Evolutionary conservation across 192 early-diverging fungal genomes (phyloP), one percentile per base, ranked within the genome.

Genomic region (Coemansia sp.): DNA sequence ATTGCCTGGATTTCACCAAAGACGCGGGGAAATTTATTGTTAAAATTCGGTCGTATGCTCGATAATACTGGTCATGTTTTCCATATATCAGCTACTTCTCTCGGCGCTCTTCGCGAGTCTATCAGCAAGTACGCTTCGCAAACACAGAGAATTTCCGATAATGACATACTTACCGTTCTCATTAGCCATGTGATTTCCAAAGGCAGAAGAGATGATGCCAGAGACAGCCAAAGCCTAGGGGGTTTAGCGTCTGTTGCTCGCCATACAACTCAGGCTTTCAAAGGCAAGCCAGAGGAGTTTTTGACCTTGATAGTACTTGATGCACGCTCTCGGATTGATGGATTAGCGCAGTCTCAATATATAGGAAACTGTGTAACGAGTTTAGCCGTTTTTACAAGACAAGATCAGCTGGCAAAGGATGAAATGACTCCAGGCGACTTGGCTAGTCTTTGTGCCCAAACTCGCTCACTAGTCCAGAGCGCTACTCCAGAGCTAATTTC

Each of bases 111-210:
- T 19, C 62, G 56, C 27, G 7, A 21, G 1, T 4, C 21, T 9
- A 26, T 59, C 0, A 7, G 14, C 9, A 25, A 29, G 0, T 6
- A 45, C 25, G 16, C 3, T 1, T 2, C 17, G 6, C 6, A 6
- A 16, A 12, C 27, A 10, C 22, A 45, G 38, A 48, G 25, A 3
- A 25, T 70, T 0, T 64, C 68, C 4, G 68, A 70, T 49, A 70
- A 70, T 23, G 68, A 70, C 43, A 59, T 70, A 0, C 35, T 70
- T 22, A 64, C 68, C 12, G 43, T 56, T 0, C 21, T 70, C 25
- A 29, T 69, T 4, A 59, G 47, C 47, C 45, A 61, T 51, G 52
- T 38, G 4, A 48, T 37, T 8, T 37, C 38, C 35, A 58, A 25
- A 3, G 61, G 27, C 22, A 48, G 38, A 12, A 16, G 45, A 17